phyloP scores from a whole-genome alignment of 2,329 filamentous ascomycete genomes.

The Hirsutella thompsonii region DNA sequence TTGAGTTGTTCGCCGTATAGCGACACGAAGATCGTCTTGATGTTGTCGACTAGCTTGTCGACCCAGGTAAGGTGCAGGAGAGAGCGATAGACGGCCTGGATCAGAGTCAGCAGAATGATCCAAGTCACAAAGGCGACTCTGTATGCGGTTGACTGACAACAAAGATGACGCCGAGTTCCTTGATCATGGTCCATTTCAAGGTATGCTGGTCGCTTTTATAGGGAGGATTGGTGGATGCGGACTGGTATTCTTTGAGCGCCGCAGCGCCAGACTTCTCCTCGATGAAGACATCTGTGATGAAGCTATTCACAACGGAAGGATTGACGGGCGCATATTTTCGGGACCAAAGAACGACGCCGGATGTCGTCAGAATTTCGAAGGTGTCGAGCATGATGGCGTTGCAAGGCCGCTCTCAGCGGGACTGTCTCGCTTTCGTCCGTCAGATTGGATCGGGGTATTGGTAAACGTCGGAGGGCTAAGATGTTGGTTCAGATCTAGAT shows the following conservation, averaged over 20 bases:
- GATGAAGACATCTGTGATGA: slow-evolving; percentile 95
- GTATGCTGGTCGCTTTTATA: slow-evolving; percentile 93
- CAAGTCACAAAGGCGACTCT: background rate
- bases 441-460: too few species aligned
- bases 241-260: slow-evolving; percentile 44
- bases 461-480: too few species aligned
- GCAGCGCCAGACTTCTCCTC: slow-evolving; percentile 68
- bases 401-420: background rate
- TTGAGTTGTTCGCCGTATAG: slow-evolving; percentile 82
- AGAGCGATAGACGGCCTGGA: slow-evolving; percentile 87
- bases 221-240: slow-evolving; percentile 51
- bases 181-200: slow-evolving; percentile 82
- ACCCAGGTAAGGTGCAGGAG: slow-evolving; percentile 93
- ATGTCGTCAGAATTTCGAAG: slow-evolving; percentile 93
- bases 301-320: slow-evolving; percentile 76
- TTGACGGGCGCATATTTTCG: slow-evolving; percentile 71
- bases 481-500: too few species aligned
- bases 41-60: slow-evolving; percentile 90
- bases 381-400: slow-evolving; percentile 67
- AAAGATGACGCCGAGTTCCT: slow-evolving; percentile 90
- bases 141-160: slow-evolving; percentile 44
- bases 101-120: background rate
- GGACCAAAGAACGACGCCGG: slow-evolving; percentile 94
- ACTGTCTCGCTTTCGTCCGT: too few species aligned
- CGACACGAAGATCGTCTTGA: slow-evolving; percentile 81